Evolutionary conservation across 495 filamentous ascomycete genomes (phyloP), one percentile per base, ranked within the genome.

Genomic region (Aspergillus indologenus): DNA sequence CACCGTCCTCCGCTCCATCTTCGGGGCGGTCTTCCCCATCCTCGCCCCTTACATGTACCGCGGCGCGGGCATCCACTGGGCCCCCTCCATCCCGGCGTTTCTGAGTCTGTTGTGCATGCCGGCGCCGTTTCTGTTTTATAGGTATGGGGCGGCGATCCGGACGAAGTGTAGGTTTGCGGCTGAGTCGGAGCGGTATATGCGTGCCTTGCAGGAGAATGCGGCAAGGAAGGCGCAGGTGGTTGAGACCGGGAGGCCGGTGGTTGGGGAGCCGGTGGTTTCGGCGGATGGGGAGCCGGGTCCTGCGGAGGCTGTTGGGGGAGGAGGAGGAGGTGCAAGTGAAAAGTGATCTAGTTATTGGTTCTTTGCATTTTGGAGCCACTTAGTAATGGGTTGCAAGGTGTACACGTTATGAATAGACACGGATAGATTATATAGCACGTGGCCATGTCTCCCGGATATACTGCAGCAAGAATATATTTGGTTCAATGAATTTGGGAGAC

Each of bases 41-140:
- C n/a, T 51, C 23, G 23, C 48, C 15, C 24, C 48, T 15, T 51
- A 51, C 18, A 51, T 51, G 48, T 51, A 51, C 6, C 15, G 15
- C 6, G 14, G 48, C 15, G 14, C 23, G 9, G 48, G 48, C 4
- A 51, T 51, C 29, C 48, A 51, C 29, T 51, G 48, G 48, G 48
- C 48, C 1, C 23, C 48, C 15, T 51, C 15, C 23, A 51, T 51
- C 18, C 24, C 48, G 48, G 48, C 48, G 3, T 51, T 51, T 15
- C 18, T 51, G 23, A 34, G 23, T 9, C 18, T 51, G 23, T 5
- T 31, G 48, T 51, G 48, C 48, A 51, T 51, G 48, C 48, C 48
- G 4, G 48, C 48, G 3, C 48, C 48, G 48, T 51, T 51, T n/a
- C 23, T 51, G 48, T 51, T 51, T 19, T 51, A 51, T 51, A 1